Evolutionary conservation across 2,329 filamentous ascomycete species (phyloP), one percentile per base, ranked within the genome.

Genomic region (Aspergillus alliaceus): DNA sequence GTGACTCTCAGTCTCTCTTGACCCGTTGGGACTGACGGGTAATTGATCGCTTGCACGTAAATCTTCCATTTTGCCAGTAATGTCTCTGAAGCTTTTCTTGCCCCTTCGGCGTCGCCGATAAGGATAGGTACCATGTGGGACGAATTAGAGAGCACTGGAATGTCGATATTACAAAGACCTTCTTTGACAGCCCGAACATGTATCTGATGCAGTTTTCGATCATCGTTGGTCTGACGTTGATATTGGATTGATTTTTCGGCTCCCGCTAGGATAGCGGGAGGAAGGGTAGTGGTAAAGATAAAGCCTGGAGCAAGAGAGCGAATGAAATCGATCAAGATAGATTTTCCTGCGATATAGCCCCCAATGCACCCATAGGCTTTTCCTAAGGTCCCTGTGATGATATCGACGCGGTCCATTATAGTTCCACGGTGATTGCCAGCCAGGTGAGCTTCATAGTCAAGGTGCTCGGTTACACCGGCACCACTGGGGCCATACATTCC

Each of bases 31-130:
- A 99, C 95, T 51, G 95, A 98, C 2, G 95, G 95, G 77, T 98
- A 98, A 80, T 99, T 99, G 84, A 99, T 98, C 54, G 91, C 92
- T 79, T 99, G 95, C 25, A 99, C 95, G 73, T 99, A 99, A 72
- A 99, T 97, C 60, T 87, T 86, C 80, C 96, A 90, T 64, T 96
- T 89, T 65, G 90, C 87, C 14, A 99, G 84, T 22, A 99, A 86
- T 80, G 96, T 86, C 72, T 99, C 95, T 24, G 91, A 96, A 6
- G 95, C 95, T 66, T 88, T 83, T 82, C 95, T 97, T 58, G 95
- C 95, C 39, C 96, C 80, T 76, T 95, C 93, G 47, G 95, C 95
- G 69, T 96, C 95, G 58, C 95, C 95, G 50, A 99, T 93, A 11
- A 99, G 84, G 54, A 98, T 85, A 4, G 95, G 95, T 51, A 99